A percentile compares a stretch with the other conserved stretches of the same genome.
Evolutionary conservation across 495 filamentous ascomycete species (phyloP).

Genomic region (Tetracladium marchalianum): DNA sequence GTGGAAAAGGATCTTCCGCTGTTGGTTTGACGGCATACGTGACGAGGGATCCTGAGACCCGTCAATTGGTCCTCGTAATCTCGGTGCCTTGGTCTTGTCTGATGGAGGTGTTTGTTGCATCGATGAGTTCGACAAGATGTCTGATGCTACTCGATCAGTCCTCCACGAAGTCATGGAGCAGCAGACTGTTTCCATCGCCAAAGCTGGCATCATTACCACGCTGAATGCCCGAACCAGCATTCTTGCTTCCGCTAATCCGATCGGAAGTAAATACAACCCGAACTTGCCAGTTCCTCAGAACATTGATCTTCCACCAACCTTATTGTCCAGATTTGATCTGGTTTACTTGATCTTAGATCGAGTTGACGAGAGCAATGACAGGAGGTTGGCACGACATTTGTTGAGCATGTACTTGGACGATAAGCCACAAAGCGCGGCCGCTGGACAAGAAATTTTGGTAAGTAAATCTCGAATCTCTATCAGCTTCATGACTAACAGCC

Average conservation of each 20-base stretch:
- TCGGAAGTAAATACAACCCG: slow-evolving; percentile 94
- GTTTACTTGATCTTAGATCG: slow-evolving; percentile 95
- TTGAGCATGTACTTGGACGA: slow-evolving; percentile 97
- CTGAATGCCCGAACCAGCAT: slow-evolving; percentile 92
- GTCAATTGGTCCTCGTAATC: slow-evolving; percentile 93
- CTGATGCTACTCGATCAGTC: slow-evolving; percentile 86
- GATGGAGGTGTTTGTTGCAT: slow-evolving; percentile 98
- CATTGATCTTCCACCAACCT: slow-evolving; percentile 91
- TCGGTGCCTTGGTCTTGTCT: slow-evolving; percentile 87
- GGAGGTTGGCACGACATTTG: slow-evolving; percentile 81
- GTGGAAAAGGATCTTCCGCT: slow-evolving; percentile 92
- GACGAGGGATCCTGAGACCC: slow-evolving; percentile 87
- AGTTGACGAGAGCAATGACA: slow-evolving; percentile 79
- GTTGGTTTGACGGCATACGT: slow-evolving; percentile 98
- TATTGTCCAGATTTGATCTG: slow-evolving; percentile 91
- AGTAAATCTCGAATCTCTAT: slow-evolving; percentile 23
- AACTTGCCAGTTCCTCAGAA: slow-evolving; percentile 94
- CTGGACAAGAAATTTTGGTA: slow-evolving; percentile 65
- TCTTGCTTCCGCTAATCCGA: slow-evolving; percentile 93
- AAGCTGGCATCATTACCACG: slow-evolving; percentile 97
- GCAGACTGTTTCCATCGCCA: slow-evolving; percentile 96
- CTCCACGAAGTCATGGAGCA: slow-evolving; percentile 99
- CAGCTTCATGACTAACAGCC: not conserved
- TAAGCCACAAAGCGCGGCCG: slow-evolving; percentile 69
- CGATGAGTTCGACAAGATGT: slow-evolving; percentile 99